Evolutionary conservation across 2,329 filamentous ascomycete species (phyloP), one percentile per base, ranked within the genome.

Genomic region (Penicillium sp.): DNA sequence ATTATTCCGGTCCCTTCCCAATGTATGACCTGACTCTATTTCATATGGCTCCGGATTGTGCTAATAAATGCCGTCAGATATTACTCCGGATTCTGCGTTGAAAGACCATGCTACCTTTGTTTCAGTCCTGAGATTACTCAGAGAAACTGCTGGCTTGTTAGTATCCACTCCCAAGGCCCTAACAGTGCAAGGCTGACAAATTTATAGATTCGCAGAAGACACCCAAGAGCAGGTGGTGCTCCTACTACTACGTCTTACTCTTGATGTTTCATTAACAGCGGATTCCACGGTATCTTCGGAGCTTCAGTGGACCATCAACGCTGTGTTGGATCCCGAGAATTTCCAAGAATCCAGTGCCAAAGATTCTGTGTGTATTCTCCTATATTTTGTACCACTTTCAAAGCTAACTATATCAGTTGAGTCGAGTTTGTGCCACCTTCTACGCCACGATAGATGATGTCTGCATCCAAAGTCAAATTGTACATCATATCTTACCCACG

Each of bases 401-500:
- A 17, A 37, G 36, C 52, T 61, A 40, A 68, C 60, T 37, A 55
- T 51, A 31, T 19, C 30, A 77, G 74, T 59, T 69, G 19, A 57
- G 61, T 43, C 63, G 61, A 31, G 61, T 76, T 33, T 68, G 67
- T 26, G 56, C 53, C 22, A 58, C 61, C 11, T 28, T 66, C 8
- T 71, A 67, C 53, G 49, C 68, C 16, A 75, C 73, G 0, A 77
- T 76, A 30, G 65, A 69, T 51, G 70, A 77, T 44, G 54, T 67
- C 14, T 62, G 63, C 28, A 67, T 78, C 5, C 77, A 77, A 61
- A 71, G 66, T 45, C 73, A 72, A 38, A 62, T 79, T 11, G 61
- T 78, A 8, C 69, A 66, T 31, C 70, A 78, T 49, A 74, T 78
- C 19, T 57, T 71, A 14, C 74, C 76, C 19, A 70, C 68, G 4